Evolutionary conservation across 192 early-diverging fungal genomes (phyloP).

Genomic region (Pecoramyces ruminantium): DNA sequence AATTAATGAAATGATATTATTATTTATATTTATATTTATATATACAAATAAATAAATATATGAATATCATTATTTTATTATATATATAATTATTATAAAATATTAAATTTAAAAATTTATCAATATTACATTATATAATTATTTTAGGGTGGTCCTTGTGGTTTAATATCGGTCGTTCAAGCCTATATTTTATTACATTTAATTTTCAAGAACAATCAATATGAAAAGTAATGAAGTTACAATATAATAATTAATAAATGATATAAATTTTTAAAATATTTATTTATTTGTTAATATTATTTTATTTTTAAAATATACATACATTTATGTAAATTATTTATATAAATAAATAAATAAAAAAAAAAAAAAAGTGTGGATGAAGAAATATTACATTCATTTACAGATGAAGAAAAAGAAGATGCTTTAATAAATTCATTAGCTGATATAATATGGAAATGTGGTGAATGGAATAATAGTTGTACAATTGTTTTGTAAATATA

Average conservation of each 20-base stretch:
- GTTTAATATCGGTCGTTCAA: conserved; percentile 26
- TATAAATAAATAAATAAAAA: too few relatives aligned
- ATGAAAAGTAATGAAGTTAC: background rate
- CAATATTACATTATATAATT: background rate
- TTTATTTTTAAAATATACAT: too few relatives aligned
- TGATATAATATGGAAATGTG: conserved; percentile 25
- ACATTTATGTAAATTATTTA: too few relatives aligned
- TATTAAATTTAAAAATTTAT: too few relatives aligned
- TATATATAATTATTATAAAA: too few relatives aligned
- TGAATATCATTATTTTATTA: too few relatives aligned
- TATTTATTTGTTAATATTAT: too few relatives aligned
- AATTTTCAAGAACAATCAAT: conserved; percentile 6
- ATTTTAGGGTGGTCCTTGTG: conserved; percentile 28
- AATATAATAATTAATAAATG: too few relatives aligned
- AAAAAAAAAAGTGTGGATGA: background rate
- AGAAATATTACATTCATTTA: conserved; percentile 8
- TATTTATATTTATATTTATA: too few relatives aligned
- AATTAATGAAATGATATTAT: too few relatives aligned
- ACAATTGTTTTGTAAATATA: conserved; percentile 13
- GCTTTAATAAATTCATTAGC: conserved; percentile 15
- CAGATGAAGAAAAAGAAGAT: conserved; percentile 1
- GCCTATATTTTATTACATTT: conserved; percentile 20
- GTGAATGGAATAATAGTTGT: conserved; percentile 3
- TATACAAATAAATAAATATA: too few relatives aligned
- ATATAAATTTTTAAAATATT: too few relatives aligned